These are phyloP conservation scores for Aspergillus bombycis DNA, from an alignment of 2,329 filamentous ascomycete genomes.

Conservation along the genomic window DNA sequence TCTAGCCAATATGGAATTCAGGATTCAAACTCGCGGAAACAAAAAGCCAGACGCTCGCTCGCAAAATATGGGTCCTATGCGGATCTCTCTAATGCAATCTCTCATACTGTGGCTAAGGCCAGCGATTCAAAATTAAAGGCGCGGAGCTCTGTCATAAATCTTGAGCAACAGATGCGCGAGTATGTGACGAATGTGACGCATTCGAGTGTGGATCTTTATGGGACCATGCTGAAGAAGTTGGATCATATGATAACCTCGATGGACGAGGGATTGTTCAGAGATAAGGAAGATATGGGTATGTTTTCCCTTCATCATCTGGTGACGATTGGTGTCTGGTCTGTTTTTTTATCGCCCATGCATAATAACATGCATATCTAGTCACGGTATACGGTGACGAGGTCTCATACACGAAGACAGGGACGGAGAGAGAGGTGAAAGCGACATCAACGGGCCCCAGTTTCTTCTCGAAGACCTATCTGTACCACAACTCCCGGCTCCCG, in stretches of 20 bases:
- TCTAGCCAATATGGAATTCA: not conserved
- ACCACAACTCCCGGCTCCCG: constrained; percentile 76
- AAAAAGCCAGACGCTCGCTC: not conserved
- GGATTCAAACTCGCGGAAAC: not conserved
- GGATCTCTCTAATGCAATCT: constrained; percentile 12
- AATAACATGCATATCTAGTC: not conserved
- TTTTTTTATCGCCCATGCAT: not conserved
- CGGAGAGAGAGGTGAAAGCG: not conserved
- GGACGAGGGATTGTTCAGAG: constrained; percentile 63
- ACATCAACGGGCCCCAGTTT: constrained; percentile 49
- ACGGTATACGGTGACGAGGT: not conserved
- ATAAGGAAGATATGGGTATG: constrained; percentile 43
- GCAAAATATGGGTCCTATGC: constrained; percentile 11
- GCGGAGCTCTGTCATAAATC: constrained; percentile 15
- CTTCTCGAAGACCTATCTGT: constrained; percentile 77
- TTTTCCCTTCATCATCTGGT: not conserved
- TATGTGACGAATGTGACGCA: constrained; percentile 31
- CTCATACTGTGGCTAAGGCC: constrained; percentile 23
- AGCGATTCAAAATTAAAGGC: constrained; percentile 19
- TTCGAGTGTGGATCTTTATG: constrained; percentile 44
- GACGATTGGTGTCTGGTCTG: too few relatives aligned
- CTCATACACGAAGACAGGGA: not conserved
- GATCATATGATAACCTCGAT: constrained; percentile 72
- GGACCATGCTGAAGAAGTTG: constrained; percentile 65
- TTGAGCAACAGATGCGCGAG: constrained; percentile 41